Base-by-base conservation (phyloP, 805 yeast genomes). In the Candida taoyuanica region DNA sequence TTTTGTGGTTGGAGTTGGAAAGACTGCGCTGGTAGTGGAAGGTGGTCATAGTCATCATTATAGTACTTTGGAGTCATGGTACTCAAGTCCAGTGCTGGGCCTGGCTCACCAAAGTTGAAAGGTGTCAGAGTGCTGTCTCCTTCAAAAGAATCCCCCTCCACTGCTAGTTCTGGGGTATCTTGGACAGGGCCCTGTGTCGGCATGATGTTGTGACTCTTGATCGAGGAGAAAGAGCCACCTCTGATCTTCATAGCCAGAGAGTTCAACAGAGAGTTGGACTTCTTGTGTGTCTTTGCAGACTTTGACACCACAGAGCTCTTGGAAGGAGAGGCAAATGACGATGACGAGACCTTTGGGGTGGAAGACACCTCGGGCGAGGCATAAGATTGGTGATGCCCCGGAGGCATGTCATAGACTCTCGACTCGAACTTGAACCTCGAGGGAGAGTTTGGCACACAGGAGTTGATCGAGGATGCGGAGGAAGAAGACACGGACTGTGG, bases 41-140 rank as follows among this genome's bases (percentile, higher is more conserved):
- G 23, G 31, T 26, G 33, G 21, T 62, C 93, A 84, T 53, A 89
- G 81, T 49, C 93, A 81, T 55, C 85, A 78, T 47, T 94, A 83
- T 45, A 37, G 14, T 34, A 40, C 36, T 47, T 52, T 35, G 55
- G 52, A 0, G 50, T 48, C 53, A 46, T 52, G 9, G 56, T 50
- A 3, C 48, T 42, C 26, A 50, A 29, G 31, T 55, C 56, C 16
- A 55, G 34, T 8, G 44, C 52, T 9, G 59, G 59, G 9, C 58
- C 58, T 5, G 59, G 58, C 26, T 53, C 58, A 26, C 57, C 59
- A 25, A 55, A 41, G 33, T 51, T 48, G 27, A 46, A 43, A 1
- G 55, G 55, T 2, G 56, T 55, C 17, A 55, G 9, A 3, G 59
- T 53, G 11, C 32, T 26, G 29, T 55, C 53, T 15, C 50, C 55